Conservation (phyloP, 129 eudicot species). For the Smallanthus sonchifolius region DNA sequence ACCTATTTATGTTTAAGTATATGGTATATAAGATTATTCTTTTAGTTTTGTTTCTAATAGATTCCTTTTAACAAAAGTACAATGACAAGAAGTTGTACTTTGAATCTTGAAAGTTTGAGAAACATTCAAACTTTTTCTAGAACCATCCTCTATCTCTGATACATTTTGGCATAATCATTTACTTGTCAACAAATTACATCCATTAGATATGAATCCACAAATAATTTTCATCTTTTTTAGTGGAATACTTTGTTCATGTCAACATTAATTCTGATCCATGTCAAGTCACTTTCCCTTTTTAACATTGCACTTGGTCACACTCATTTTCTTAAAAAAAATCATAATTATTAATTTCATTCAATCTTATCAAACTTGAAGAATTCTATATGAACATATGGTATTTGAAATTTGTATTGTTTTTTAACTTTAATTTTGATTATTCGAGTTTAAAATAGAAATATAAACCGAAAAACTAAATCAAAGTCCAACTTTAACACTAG, state of each 20-base stretch:
- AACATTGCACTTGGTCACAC: constrained; percentile 10
- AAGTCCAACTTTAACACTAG: no score
- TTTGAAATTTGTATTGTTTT: neutral
- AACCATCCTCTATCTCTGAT: neutral
- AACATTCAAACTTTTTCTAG: neutral
- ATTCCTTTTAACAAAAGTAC: neutral
- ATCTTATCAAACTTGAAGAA: neutral
- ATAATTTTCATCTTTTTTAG: constrained; percentile 13
- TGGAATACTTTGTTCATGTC: constrained; percentile 29
- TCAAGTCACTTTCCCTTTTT: constrained; percentile 12
- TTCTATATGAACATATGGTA: neutral
- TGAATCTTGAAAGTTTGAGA: neutral
- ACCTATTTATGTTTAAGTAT: no score
- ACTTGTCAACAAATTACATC: constrained; percentile 6
- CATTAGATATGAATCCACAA: constrained; percentile 14
- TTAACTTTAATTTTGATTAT: neutral
- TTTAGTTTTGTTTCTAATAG: no score
- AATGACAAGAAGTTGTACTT: neutral
- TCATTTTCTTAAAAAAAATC: neutral
- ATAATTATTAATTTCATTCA: neutral
- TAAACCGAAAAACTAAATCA: neutral
- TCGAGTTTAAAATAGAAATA: neutral
- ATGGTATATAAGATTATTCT: no score
- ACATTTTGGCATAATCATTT: neutral
- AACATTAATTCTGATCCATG: constrained; percentile 19